Evolutionary conservation across 179 eudicot species (phyloP), one percentile per base, ranked within the genome.

Genomic region (Dionaea muscipula): DNA sequence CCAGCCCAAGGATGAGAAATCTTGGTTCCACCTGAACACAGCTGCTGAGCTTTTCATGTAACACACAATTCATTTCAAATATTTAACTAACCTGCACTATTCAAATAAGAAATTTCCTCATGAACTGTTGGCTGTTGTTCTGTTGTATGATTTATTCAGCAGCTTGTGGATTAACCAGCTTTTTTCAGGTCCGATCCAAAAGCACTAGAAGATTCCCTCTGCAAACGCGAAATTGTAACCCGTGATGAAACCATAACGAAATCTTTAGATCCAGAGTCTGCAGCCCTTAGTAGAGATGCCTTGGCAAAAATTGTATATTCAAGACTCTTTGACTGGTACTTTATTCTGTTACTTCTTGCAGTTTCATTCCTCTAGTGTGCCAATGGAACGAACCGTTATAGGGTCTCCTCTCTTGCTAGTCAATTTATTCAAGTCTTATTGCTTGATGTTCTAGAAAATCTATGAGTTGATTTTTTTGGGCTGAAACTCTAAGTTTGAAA

Each of bases 261-360:
- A 61, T 78, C 79, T 68, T 74, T 90, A 65, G 97, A 90, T 69
- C 97, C 95, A 35, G 82, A 83, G 57, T 65, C 97, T 66, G 97
- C 97, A 65, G 64, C 78, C 46, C 66, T 68, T 27, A 90, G 97
- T 65, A 79, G 97, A 75, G 97, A 90, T 83, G 95, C 95, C 46
- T 73, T 90, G 71, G 97, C 95, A 40, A 90, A 90, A 81, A 75
- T 82, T 73, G 94, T 90, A n/a, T 90, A 90, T 77, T 79, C 94
- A 53, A 78, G 97, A 56, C 62, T 90, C 70, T 90, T 90, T 73
- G 95, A 90, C 74, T 90, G 97, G 97, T 90, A 76, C 73, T 75
- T 56, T 46, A 63, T 39, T 24, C 9, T 38, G 26, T 33, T 53
- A 33, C 55, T 55, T 68, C 22, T 51, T 47, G 2, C 20, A 46